phyloP scores from a whole-genome alignment of 306 rosid species.

The Begonia peltatifolia region DNA sequence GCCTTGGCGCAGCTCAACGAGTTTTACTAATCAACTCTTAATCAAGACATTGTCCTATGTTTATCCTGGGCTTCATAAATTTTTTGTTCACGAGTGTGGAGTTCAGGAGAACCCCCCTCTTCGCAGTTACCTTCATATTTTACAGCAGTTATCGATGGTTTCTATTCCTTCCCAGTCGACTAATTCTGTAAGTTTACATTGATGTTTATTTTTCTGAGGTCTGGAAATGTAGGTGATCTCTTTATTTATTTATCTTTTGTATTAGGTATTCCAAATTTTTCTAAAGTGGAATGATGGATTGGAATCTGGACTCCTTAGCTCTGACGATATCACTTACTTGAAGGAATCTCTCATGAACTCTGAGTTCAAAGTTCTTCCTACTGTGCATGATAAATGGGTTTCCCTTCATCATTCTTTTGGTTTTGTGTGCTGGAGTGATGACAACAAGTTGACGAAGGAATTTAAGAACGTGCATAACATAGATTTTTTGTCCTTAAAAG shows the following conservation, averaged over 20 bases:
- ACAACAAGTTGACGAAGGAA: conserved; percentile 42
- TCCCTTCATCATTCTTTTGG: conserved; percentile 78
- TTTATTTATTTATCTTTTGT: conserved; percentile 1
- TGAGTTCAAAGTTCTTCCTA: conserved; percentile 68
- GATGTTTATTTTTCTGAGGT: conserved; percentile 8
- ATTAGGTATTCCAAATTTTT: conserved; percentile 65
- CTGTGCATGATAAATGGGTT: conserved; percentile 83
- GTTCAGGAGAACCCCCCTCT: conserved; percentile 63
- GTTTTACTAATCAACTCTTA: conserved; percentile 17
- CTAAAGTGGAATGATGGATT: conserved; percentile 73
- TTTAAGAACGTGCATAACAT: conserved; percentile 54
- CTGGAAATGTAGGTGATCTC: conserved; percentile 13
- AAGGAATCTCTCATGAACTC: conserved; percentile 46
- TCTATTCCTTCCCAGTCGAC: conserved; percentile 64
- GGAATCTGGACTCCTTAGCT: conserved; percentile 38
- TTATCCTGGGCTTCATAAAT: conserved; percentile 66
- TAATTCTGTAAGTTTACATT: conserved; percentile 40
- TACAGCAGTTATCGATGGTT: conserved; percentile 58
- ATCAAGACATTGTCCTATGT: conserved; percentile 43
- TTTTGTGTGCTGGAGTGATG: conserved; percentile 81
- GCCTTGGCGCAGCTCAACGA: conserved; percentile 19
- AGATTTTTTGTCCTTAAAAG: conserved; percentile 53
- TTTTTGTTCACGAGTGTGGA: conserved; percentile 56
- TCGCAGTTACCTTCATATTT: conserved; percentile 56
- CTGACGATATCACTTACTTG: conserved; percentile 42